These are phyloP conservation scores for Pleurotus tuoliensis DNA, from an alignment of 768 basidiomycete genomes.

Conservation along the genomic window DNA sequence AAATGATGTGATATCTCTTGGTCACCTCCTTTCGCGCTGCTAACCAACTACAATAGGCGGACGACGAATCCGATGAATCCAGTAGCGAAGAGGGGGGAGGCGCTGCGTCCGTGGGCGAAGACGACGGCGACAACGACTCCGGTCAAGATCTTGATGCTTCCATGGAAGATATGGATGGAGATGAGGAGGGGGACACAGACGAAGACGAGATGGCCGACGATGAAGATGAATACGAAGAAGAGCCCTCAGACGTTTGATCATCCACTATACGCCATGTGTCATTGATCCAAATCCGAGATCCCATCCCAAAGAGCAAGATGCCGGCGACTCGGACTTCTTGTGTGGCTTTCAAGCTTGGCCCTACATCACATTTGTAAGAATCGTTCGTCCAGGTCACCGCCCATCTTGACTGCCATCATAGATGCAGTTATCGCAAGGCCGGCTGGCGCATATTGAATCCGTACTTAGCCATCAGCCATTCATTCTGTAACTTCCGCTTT, in stretches of 20 bases:
- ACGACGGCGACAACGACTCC: constrained; percentile 48
- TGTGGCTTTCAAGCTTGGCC: no score
- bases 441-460: no score
- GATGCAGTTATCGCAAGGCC: no score
- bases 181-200: constrained; percentile 33
- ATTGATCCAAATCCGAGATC: no score
- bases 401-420: no score
- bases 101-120: constrained; percentile 39
- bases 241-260: constrained; percentile 29
- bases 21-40: neutral
- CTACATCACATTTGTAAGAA: no score
- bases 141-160: constrained; percentile 57
- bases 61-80: constrained; percentile 48
- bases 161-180: constrained; percentile 55
- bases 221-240: constrained; percentile 54
- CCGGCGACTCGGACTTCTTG: no score
- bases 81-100: constrained; percentile 34
- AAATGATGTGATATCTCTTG: constrained; percentile 57
- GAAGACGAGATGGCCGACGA: constrained; percentile 41
- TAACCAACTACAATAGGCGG: constrained; percentile 27
- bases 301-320: no score
- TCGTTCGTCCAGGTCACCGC: no score
- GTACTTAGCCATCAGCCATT: no score
- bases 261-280: no score
- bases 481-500: no score